Percentiles rank a stretch among this genome's conserved stretches.
phyloP scores from a whole-genome alignment of 768 basidiomycete species.

The Collybiopsis confluens region DNA sequence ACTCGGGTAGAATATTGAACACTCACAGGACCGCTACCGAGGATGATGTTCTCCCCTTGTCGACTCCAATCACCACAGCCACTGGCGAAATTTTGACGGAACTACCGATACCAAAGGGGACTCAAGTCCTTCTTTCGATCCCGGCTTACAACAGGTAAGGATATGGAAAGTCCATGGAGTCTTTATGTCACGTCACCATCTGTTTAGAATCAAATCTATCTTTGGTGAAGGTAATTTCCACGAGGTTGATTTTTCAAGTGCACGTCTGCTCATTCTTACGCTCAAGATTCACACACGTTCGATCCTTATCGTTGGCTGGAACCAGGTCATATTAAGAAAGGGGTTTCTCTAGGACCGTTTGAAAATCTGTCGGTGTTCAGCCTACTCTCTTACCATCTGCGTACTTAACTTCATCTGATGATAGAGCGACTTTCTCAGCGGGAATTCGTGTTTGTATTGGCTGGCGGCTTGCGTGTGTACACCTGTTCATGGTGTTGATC shows the following conservation, averaged over 20 bases:
- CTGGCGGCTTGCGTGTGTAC: slow-evolving; percentile 24
- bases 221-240: slow-evolving; percentile 27
- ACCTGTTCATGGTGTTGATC: not conserved
- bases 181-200: too few relatives aligned
- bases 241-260: not conserved
- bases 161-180: too few relatives aligned
- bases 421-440: slow-evolving; percentile 21
- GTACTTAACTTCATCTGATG: not conserved
- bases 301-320: slow-evolving; percentile 37
- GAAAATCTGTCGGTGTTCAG: slow-evolving; percentile 27
- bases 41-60: slow-evolving; percentile 42
- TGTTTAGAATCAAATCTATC: slow-evolving; percentile 24
- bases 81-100: slow-evolving; percentile 28
- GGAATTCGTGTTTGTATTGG: slow-evolving; percentile 23
- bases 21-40: slow-evolving; percentile 29
- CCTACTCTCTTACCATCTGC: too few relatives aligned
- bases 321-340: slow-evolving; percentile 17
- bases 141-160: slow-evolving; percentile 35
- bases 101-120: slow-evolving; percentile 31
- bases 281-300: slow-evolving; percentile 32
- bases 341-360: slow-evolving; percentile 24
- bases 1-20: too few relatives aligned
- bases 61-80: slow-evolving; percentile 28
- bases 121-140: slow-evolving; percentile 29
- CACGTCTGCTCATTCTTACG: not conserved